These are phyloP conservation scores for Carex scoparia DNA, from an alignment of 176 grass and related monocot genomes.

Conservation along the genomic window DNA sequence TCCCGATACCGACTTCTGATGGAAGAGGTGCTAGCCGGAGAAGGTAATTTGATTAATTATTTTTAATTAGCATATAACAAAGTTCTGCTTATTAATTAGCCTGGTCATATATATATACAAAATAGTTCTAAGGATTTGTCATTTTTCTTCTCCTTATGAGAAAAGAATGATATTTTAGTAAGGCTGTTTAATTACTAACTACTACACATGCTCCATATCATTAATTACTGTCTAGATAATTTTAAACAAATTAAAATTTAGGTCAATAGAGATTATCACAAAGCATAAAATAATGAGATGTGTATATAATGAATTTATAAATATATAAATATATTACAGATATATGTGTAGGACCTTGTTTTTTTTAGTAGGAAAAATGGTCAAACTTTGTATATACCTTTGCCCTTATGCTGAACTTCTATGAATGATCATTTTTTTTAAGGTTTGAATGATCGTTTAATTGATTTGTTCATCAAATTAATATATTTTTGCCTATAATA, in stretches of 20 bases:
- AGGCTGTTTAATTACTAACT: background rate
- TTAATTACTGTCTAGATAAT: background rate
- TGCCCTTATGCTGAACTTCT: background rate
- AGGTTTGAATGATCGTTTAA: no score
- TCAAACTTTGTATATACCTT: no score
- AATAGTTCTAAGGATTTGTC: background rate
- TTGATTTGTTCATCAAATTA: background rate
- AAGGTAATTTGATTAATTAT: constrained; percentile 37
- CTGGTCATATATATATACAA: background rate
- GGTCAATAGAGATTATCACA: background rate
- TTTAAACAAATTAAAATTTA: background rate
- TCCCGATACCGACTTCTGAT: constrained; percentile 14
- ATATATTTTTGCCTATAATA: background rate
- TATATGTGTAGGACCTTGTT: background rate
- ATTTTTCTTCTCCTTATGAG: background rate
- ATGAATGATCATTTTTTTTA: background rate
- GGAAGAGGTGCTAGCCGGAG: constrained; percentile 33
- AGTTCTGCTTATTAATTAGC: background rate
- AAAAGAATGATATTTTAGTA: background rate
- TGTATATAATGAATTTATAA: background rate
- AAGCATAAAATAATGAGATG: background rate
- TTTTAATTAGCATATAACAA: background rate
- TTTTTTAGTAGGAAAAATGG: background rate
- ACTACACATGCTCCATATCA: background rate
- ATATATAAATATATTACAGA: background rate